Evolutionary conservation across 1,284 basidiomycete species (phyloP), one percentile per base, ranked within the genome.

Genomic region (Stygiomarasmius scandens): DNA sequence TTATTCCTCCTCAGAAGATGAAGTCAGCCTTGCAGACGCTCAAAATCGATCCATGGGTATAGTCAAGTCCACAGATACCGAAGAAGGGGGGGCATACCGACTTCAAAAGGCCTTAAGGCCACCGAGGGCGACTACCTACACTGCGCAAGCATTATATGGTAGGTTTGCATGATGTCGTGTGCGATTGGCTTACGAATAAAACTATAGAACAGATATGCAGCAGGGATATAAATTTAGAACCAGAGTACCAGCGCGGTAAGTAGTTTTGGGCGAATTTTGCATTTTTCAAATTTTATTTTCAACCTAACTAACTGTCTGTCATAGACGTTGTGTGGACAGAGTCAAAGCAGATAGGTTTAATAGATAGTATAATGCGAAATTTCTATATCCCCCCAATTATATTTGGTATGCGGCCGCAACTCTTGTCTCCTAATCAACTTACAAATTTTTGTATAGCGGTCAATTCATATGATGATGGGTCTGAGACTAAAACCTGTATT

Each of bases 101-200:
- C 79, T 90, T 49, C 75, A 69, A 34, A 80, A 84, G 55, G 82
- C 83, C 0, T 70, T 91, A 16, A 83, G 81, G 59, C 71, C 81
- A 0, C 85, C 87, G 2, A 71, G 89, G 11, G 79, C 86, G 0
- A 87, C 86, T 2, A 88, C 85, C 0, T 90, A 89, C 60, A 85
- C 86, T 0, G 82, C 87, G 0, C 82, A 87, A 61, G 75, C 86
- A 1, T 70, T 91, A 0, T 86, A 84, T 61, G 86, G 88, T 88
- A 48, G 44, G 76, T 67, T 22, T 45, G 19, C 22, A 11, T 49
- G 14, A 20, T 27, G n/a, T n/a, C n/a, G n/a, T n/a, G n/a, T n/a
- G n/a, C n/a, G n/a, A n/a, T n/a, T n/a, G n/a, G n/a, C n/a, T n/a
- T n/a, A n/a, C n/a, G n/a, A n/a, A n/a, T n/a, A n/a, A n/a, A n/a